Evolutionary conservation across 1,284 basidiomycete genomes (phyloP).

Genomic region (Apiotrichum porosum): DNA sequence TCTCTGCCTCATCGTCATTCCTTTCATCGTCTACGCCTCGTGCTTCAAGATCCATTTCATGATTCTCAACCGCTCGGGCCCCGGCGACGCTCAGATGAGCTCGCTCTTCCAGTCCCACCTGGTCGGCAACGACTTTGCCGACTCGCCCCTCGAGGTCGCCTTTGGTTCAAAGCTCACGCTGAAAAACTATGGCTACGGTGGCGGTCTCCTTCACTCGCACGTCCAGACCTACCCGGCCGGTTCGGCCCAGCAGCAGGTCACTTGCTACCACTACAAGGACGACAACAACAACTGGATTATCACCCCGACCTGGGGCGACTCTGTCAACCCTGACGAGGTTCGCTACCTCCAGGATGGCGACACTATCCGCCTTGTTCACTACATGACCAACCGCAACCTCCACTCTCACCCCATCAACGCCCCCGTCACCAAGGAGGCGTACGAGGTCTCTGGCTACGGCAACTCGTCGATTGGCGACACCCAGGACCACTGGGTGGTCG

Average conservation of each 20-base stretch:
- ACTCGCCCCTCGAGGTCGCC: conserved; percentile 84
- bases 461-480: conserved; percentile 78
- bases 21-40: conserved; percentile 84
- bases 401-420: conserved; percentile 86
- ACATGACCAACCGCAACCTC: conserved; percentile 78
- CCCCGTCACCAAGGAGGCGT: conserved; percentile 81
- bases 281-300: conserved; percentile 91
- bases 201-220: conserved; percentile 93
- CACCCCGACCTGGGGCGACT: conserved; percentile 71
- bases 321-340: conserved; percentile 60
- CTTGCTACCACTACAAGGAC: conserved; percentile 99
- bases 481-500: conserved; percentile 88
- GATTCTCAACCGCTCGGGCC: conserved; percentile 87
- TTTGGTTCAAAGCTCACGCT: conserved; percentile 86
- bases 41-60: conserved; percentile 96
- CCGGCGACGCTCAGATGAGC: conserved; percentile 97
- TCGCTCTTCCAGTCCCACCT: conserved; percentile 98
- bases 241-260: conserved; percentile 94
- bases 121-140: conserved; percentile 84
- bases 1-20: conserved; percentile 79
- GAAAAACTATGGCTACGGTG: conserved; percentile 97
- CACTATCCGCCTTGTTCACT: conserved; percentile 74
- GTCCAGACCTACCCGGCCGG: conserved; percentile 89
- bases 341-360: conserved; percentile 73
- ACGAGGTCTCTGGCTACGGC: conserved; percentile 91